These are phyloP conservation scores for Skeletonema potamos DNA, from an alignment of 108 stramenopile genomes.

Conservation along the genomic window DNA sequence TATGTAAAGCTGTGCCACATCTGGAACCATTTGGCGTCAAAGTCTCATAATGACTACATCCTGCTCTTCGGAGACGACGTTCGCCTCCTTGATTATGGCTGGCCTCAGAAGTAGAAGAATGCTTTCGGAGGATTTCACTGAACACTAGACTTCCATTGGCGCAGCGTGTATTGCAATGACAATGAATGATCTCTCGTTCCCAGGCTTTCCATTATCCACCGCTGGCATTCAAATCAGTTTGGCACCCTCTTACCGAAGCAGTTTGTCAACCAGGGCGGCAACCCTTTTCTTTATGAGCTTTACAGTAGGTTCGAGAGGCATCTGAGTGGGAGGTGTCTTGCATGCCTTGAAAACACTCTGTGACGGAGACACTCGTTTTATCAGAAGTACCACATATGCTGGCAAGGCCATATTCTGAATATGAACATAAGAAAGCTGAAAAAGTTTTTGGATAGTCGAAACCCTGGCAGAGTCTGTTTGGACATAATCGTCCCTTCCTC, in stretches of 20 bases:
- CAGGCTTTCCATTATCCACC: conserved; percentile 43
- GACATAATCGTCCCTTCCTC: conserved; percentile 68
- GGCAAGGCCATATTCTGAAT: conserved; percentile 28
- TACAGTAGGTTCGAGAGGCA: conserved; percentile 36
- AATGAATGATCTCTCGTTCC: conserved; percentile 36
- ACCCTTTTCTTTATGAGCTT: conserved; percentile 42
- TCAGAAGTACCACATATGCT: conserved; percentile 20
- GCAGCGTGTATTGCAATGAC: conserved; percentile 51
- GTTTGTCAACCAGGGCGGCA: conserved; percentile 48
- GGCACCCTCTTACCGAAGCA: conserved; percentile 17
- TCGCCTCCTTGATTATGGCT: conserved; percentile 14
- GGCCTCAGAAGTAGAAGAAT: conserved; percentile 23
- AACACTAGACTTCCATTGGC: conserved; percentile 20
- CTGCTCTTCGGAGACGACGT: conserved; percentile 23
- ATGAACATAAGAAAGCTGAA: conserved; percentile 18
- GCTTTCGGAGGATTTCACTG: conserved; percentile 21
- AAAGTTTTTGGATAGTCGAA: neutral
- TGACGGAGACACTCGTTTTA: conserved; percentile 31
- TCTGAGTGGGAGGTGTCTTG: conserved; percentile 16
- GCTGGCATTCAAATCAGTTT: conserved; percentile 38
- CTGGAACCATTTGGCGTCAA: conserved; percentile 35
- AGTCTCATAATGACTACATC: conserved; percentile 26
- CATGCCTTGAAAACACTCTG: conserved; percentile 39
- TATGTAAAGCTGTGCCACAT: conserved; percentile 45
- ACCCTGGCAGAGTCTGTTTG: conserved; percentile 17